phyloP scores from a whole-genome alignment of 2,329 filamentous ascomycete species.

The Lachnellula subtilissima region DNA sequence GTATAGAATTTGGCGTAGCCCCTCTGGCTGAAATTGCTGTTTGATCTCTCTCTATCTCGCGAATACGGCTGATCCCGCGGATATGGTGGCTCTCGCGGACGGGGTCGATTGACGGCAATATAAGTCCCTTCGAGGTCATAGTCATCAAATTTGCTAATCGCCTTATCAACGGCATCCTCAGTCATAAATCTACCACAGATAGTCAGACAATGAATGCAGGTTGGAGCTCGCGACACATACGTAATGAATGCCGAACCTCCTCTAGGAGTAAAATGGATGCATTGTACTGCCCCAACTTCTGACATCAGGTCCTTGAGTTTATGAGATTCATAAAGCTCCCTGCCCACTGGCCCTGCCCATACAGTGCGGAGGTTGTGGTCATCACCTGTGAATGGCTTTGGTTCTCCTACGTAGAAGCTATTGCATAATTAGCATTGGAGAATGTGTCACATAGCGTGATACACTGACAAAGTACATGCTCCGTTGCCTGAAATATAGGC shows the following conservation, averaged over 20 bases:
- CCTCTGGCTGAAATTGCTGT: slow-evolving; percentile 4
- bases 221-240: slow-evolving; percentile 12
- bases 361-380: slow-evolving; percentile 10
- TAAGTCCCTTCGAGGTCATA: not conserved
- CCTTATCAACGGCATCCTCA: not conserved
- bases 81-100: not conserved
- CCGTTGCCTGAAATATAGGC: not conserved
- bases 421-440: not conserved
- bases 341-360: slow-evolving; percentile 7
- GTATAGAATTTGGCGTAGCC: not conserved
- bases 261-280: slow-evolving; percentile 13
- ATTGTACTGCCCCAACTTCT: slow-evolving; percentile 19
- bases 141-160: not conserved
- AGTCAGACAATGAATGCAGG: not conserved
- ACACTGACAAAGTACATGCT: not conserved
- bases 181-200: not conserved
- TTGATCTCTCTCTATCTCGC: slow-evolving; percentile 3
- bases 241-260: slow-evolving; percentile 15
- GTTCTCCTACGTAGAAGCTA: not conserved
- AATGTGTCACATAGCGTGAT: not conserved
- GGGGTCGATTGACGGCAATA: not conserved
- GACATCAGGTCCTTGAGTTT: slow-evolving; percentile 19
- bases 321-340: slow-evolving; percentile 13
- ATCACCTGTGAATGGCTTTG: not conserved
- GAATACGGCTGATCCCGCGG: not conserved